phyloP scores from a whole-genome alignment of 2,329 filamentous ascomycete species.

The Paecilomyces sp. region DNA sequence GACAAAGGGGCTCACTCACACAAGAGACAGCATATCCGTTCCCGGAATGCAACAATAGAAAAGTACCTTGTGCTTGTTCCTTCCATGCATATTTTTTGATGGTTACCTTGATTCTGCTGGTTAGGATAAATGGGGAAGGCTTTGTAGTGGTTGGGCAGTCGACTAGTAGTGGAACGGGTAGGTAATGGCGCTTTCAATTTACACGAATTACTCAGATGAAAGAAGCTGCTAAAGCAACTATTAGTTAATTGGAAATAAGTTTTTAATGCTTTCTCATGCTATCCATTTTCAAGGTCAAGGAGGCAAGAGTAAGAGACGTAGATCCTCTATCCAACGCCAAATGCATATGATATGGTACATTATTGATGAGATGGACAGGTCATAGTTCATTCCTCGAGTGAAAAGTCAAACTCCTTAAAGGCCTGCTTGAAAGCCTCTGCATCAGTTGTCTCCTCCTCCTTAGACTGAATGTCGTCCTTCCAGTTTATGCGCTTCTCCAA shows the following conservation, averaged over 20 bases:
- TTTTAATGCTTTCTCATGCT: background rate
- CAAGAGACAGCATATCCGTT: background rate
- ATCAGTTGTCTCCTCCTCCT: slow-evolving; percentile 72
- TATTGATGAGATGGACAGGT: background rate
- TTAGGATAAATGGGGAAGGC: background rate
- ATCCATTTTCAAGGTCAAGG: background rate
- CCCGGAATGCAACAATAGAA: background rate
- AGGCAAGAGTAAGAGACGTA: background rate
- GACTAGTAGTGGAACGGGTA: no score
- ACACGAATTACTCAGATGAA: no score
- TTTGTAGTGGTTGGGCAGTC: no score
- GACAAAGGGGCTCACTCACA: background rate
- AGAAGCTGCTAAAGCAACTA: no score
- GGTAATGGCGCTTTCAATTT: no score
- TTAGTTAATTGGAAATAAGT: no score
- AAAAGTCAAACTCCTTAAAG: slow-evolving; percentile 85
- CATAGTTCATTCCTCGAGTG: slow-evolving; percentile 34
- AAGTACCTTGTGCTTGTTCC: background rate
- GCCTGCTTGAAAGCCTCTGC: slow-evolving; percentile 70
- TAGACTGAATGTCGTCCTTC: slow-evolving; percentile 73
- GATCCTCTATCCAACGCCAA: background rate
- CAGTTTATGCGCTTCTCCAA: slow-evolving; percentile 74
- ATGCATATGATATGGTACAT: background rate
- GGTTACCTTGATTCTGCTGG: background rate
- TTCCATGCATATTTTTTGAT: background rate